Evolutionary conservation across 345 rosid genomes (phyloP).

Genomic region (Hypericum perforatum): DNA sequence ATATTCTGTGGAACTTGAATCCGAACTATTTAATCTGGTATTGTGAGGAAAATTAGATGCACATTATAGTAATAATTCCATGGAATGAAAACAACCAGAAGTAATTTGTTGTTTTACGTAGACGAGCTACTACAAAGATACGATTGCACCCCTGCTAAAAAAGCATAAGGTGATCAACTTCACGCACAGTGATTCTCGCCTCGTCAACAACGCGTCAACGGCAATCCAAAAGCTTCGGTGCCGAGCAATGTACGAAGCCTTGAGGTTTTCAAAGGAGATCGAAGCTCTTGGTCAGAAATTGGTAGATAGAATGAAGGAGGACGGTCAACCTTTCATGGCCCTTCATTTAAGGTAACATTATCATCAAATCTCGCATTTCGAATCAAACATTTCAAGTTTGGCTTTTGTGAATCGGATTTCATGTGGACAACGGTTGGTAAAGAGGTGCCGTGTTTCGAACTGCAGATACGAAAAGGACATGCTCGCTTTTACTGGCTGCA

Average conservation of each 20-base stretch:
- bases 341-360: constrained; percentile 51
- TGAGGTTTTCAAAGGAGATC: constrained; percentile 33
- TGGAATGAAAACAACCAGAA: not conserved
- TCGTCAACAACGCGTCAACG: constrained; percentile 49
- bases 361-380: too few species aligned
- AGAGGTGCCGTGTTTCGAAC: not conserved
- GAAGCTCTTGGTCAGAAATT: constrained; percentile 40
- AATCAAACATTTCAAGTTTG: not conserved
- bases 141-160: constrained; percentile 30
- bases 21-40: too few species aligned
- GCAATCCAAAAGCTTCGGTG: constrained; percentile 61
- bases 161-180: constrained; percentile 45
- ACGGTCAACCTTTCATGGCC: constrained; percentile 40
- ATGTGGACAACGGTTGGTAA: too few species aligned
- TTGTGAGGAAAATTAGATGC: not conserved
- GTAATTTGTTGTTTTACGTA: constrained; percentile 6
- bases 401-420: too few species aligned
- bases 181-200: constrained; percentile 50
- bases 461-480: constrained; percentile 75
- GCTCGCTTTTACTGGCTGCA: constrained; percentile 73
- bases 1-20: not conserved
- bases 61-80: too few species aligned
- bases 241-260: constrained; percentile 57
- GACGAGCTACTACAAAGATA: constrained; percentile 46
- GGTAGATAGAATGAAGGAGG: constrained; percentile 33